Conservation (phyloP, 2,329 filamentous ascomycete species). For the Exutisphaerella laricina region DNA sequence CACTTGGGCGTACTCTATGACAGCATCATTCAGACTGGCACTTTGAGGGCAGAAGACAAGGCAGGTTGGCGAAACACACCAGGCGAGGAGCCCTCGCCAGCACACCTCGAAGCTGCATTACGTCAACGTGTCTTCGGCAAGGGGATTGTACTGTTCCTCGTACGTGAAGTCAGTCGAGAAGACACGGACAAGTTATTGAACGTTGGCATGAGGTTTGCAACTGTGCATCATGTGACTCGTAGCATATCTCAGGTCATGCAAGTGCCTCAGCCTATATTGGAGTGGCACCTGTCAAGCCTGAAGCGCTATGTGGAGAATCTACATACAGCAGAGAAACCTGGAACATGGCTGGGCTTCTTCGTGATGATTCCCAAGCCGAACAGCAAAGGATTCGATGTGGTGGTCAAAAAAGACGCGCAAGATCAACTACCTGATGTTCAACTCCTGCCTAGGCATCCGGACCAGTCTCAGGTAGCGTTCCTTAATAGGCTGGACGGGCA, state of each 20-base stretch:
- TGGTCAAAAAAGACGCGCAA: conserved; percentile 38
- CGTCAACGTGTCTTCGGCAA: conserved; percentile 50
- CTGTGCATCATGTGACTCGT: conserved; percentile 60
- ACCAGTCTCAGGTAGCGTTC: conserved; percentile 31
- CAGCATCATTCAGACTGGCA: conserved; percentile 34
- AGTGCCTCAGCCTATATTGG: conserved; percentile 59
- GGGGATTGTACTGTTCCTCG: conserved; percentile 76
- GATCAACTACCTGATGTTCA: conserved; percentile 43
- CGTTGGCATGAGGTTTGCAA: conserved; percentile 72
- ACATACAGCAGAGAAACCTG: conserved; percentile 35
- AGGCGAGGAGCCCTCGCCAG: conserved; percentile 13
- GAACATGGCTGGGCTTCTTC: conserved; percentile 37
- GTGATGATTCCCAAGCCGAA: conserved; percentile 31
- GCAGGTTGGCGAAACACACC: conserved; percentile 13
- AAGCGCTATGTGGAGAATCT: conserved; percentile 50
- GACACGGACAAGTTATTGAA: conserved; percentile 63
- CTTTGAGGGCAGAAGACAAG: conserved; percentile 22
- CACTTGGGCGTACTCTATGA: conserved; percentile 35
- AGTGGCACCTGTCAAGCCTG: conserved; percentile 59
- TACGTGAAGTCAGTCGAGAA: conserved; percentile 55
- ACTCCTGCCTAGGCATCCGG: conserved; percentile 29
- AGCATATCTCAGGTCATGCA: conserved; percentile 70
- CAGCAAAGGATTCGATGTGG: conserved; percentile 39
- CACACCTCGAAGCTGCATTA: conserved; percentile 39
- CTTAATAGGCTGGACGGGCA: conserved; percentile 33